Evolutionary conservation across 2,329 filamentous ascomycete species (phyloP).

Genomic region (Aspergillus candidus): DNA sequence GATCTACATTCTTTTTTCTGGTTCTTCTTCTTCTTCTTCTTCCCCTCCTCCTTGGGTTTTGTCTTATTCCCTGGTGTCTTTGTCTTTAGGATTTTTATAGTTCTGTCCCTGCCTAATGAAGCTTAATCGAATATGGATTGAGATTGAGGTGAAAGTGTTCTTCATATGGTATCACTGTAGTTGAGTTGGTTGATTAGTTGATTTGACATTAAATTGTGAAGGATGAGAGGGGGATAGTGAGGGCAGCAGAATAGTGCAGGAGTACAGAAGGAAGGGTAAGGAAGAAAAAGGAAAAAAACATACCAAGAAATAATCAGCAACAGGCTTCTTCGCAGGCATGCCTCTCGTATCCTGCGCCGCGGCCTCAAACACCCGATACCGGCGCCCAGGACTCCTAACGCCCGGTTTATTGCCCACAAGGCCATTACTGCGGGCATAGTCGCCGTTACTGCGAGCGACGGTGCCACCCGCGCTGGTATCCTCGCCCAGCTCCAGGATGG

Average conservation of each 20-base stretch:
- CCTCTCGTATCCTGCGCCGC: slow-evolving; percentile 92
- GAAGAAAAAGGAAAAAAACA: slow-evolving; percentile 8
- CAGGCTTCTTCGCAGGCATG: slow-evolving; percentile 98
- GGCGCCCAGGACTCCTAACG: slow-evolving; percentile 66
- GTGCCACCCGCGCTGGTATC: slow-evolving; percentile 69
- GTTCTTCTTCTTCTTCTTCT: too few species aligned
- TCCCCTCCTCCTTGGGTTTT: too few species aligned
- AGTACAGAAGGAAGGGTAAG: not conserved
- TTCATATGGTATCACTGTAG: slow-evolving; percentile 4
- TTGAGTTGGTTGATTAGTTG: too few species aligned
- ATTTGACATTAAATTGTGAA: not conserved
- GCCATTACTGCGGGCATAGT: slow-evolving; percentile 38
- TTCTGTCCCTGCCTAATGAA: too few species aligned
- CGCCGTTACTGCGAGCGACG: slow-evolving; percentile 57
- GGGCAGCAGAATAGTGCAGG: not conserved
- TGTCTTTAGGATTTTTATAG: too few species aligned
- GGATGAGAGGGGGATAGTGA: not conserved
- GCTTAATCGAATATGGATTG: not conserved
- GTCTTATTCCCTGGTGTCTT: too few species aligned
- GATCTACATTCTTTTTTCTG: too few species aligned
- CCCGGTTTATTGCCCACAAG: slow-evolving; percentile 46
- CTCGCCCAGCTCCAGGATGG: slow-evolving; percentile 86
- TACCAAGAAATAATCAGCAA: slow-evolving; percentile 88
- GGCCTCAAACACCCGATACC: slow-evolving; percentile 93
- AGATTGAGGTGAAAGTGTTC: not conserved